Conservation (phyloP, 441 rosid genomes). For the Populus trichocarpa region DNA sequence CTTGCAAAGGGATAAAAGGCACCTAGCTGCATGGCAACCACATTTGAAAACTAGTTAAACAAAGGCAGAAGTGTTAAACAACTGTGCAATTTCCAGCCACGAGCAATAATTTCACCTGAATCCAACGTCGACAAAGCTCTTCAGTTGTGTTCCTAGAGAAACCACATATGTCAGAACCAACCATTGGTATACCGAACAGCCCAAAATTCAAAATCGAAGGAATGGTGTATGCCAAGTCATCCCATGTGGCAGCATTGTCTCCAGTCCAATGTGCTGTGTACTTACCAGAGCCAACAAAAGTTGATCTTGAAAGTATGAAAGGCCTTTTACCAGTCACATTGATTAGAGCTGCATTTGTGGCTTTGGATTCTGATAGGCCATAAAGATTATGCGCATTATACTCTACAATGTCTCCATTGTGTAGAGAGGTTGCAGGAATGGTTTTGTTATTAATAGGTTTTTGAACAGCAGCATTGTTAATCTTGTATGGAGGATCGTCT, state of each 20-base stretch:
- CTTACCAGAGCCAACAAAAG: slow-evolving; percentile 23
- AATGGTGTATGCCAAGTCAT: slow-evolving; percentile 41
- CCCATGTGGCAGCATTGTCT: slow-evolving; percentile 67
- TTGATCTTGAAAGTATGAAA: slow-evolving; percentile 62
- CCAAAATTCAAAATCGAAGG: slow-evolving; percentile 48
- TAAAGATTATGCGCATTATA: slow-evolving; percentile 68
- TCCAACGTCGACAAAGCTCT: slow-evolving; percentile 73
- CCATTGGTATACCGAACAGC: slow-evolving; percentile 77
- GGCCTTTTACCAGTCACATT: slow-evolving; percentile 56
- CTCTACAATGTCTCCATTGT: slow-evolving; percentile 53
- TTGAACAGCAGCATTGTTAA: slow-evolving; percentile 41
- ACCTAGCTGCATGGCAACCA: slow-evolving; percentile 45
- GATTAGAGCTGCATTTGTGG: slow-evolving; percentile 51
- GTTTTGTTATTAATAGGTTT: slow-evolving; percentile 38
- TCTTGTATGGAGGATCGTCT: slow-evolving; percentile 76
- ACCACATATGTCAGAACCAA: slow-evolving; percentile 85
- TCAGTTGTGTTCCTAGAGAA: slow-evolving; percentile 52
- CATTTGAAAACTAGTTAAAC: not conserved
- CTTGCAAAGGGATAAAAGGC: slow-evolving; percentile 83
- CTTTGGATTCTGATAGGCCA: slow-evolving; percentile 61
- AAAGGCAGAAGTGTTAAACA: not conserved
- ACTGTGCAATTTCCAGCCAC: too few species aligned
- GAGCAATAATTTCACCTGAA: slow-evolving; percentile 41
- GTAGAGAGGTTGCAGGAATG: slow-evolving; percentile 50
- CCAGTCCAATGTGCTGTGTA: slow-evolving; percentile 90